Base-by-base conservation (phyloP, 345 rosid species). In the Sisymbrium altissimum region DNA sequence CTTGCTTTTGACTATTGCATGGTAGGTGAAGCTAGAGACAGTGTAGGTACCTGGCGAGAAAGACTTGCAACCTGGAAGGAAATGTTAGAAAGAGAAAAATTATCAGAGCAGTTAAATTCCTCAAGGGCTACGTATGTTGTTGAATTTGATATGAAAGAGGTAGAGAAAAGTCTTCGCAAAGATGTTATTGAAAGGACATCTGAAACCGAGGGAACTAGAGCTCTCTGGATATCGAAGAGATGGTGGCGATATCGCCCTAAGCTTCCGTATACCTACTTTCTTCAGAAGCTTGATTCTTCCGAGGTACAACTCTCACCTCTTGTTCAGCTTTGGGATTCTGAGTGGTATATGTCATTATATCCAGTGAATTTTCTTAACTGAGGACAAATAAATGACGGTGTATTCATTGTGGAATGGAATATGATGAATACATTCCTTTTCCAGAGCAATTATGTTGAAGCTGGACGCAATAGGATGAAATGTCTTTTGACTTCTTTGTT, bases 231-330 rank as follows among this genome's bases (percentile, higher is more conserved):
- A 81, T 84, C 98, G 35, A 93, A 93, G 83, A 86, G 98, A 84
- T 93, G 98, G 98, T 93, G 98, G 98, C 86, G 83, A 38, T 93
- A 93, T 77, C 97, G 94, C 76, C 98, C 98, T 52, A 89, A 84
- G 77, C 85, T 93, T 76, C 96, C 97, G 29, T 93, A 93, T 63
- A 89, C 92, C 48, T 93, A 89, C 81, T 89, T 93, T 81, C 97
- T 93, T 62, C 89, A 93, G 61, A 93, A 91, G 78, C 94, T 93
- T 68, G 98, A 93, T 76, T 74, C 80, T 58, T 93, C 96, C 21
- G 98, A 93, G 91, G 98, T 88, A 81, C 62, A 32, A 23, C 59
- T 72, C 43, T 71, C 15, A 18, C 14, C 50, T 56, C 68, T 21
- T 45, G 4, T 17, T 38, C 8, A 23, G 35, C 33, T 18, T 52